Evolutionary conservation across 2,329 filamentous ascomycete species (phyloP).

Genomic region (Fusarium siculi): DNA sequence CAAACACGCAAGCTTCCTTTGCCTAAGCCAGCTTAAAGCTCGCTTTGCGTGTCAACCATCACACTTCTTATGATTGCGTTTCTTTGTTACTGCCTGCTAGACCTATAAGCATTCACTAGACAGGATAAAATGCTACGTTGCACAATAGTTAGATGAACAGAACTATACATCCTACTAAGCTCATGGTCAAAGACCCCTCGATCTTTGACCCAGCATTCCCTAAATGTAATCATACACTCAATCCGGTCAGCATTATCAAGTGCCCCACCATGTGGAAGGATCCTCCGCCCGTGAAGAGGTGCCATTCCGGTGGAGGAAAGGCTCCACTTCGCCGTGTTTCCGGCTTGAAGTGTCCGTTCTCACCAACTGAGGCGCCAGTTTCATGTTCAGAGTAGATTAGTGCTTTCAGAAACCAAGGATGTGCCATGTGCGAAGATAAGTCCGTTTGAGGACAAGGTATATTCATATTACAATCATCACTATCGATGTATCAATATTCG

Average conservation of each 20-base stretch:
- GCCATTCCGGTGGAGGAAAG: conserved; percentile 10
- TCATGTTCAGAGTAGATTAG: not conserved
- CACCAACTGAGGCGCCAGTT: not conserved
- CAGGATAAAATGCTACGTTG: too few species aligned
- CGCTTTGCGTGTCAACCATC: not conserved
- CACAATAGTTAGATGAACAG: not conserved
- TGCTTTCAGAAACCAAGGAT: not conserved
- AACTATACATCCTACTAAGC: not conserved
- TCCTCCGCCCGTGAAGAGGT: conserved; percentile 9
- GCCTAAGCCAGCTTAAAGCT: conserved; percentile 1
- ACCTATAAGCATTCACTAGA: not conserved
- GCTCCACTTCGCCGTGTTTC: conserved; percentile 30
- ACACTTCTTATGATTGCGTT: conserved; percentile 15
- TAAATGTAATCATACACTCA: not conserved
- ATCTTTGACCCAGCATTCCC: conserved; percentile 10
- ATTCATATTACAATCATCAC: conserved; percentile 36
- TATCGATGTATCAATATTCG: conserved; percentile 39
- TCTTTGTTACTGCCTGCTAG: conserved; percentile 31
- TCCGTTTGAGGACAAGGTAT: conserved; percentile 20
- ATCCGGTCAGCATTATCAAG: not conserved
- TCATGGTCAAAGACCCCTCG: not conserved
- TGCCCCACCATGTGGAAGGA: conserved; percentile 1
- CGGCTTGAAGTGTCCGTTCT: conserved; percentile 8
- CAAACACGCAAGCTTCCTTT: conserved; percentile 29
- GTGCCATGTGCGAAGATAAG: not conserved